Conservation (phyloP, 2,329 filamentous ascomycete genomes). For the Ophiostoma sp. region DNA sequence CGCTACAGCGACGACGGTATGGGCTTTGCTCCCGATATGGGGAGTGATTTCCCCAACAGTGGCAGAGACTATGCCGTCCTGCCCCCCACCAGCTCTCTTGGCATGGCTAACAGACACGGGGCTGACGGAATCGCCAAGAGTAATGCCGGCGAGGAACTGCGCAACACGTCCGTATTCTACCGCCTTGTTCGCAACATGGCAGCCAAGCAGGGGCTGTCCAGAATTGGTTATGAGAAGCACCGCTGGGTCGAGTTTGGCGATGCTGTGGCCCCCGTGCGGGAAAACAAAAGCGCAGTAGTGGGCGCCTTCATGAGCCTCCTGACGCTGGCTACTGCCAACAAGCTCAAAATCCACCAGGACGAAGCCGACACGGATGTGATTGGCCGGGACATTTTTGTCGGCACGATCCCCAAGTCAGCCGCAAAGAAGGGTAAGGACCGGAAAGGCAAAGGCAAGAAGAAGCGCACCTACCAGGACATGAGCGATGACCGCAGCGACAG, state of each 20-base stretch:
- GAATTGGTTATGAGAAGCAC: not conserved
- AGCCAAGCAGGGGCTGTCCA: conserved; percentile 7
- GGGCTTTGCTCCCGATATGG: conserved; percentile 13
- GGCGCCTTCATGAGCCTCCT: conserved; percentile 28
- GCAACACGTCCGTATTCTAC: conserved; percentile 15
- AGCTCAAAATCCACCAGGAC: conserved; percentile 24
- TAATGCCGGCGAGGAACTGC: conserved; percentile 22
- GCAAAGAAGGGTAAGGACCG: not conserved
- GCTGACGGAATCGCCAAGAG: not conserved
- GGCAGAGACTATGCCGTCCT: not conserved
- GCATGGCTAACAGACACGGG: not conserved
- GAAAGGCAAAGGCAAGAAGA: conserved; percentile 19
- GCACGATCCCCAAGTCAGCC: conserved; percentile 16
- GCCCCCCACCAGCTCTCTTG: conserved; percentile 11
- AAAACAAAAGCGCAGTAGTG: conserved; percentile 23
- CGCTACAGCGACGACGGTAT: conserved; percentile 27
- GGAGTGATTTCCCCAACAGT: not conserved
- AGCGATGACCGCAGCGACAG: conserved; percentile 19
- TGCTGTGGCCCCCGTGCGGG: conserved; percentile 19
- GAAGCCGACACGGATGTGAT: conserved; percentile 15
- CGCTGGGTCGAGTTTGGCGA: conserved; percentile 27
- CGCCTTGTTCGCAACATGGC: conserved; percentile 20
- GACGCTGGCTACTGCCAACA: conserved; percentile 23
- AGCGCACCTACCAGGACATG: conserved; percentile 23
- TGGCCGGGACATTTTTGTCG: conserved; percentile 25